Base-by-base conservation (phyloP, 257 asterid genomes). In the Lantana camara region DNA sequence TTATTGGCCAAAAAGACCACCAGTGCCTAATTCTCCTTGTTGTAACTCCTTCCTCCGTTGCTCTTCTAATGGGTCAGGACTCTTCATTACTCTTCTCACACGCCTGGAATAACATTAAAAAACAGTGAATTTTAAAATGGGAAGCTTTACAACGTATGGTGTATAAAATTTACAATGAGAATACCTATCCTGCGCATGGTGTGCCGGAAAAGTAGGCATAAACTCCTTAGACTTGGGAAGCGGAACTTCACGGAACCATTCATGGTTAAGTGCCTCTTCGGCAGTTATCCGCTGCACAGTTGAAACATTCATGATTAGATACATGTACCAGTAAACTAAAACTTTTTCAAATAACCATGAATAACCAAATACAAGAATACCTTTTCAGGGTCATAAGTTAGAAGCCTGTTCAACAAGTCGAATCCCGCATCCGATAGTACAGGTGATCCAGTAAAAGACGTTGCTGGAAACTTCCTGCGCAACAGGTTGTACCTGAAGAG, bases 181-280 rank as follows among this genome's bases (percentile, higher is more conserved):
- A 48, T 69, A 90, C 97, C 95, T 87, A 75, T 90, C 97, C 66
- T 87, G 96, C 2, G 84, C 90, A 77, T 83, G 84, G 71, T 83
- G 90, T 41, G 95, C 89, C 53, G 95, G 95, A 73, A 87, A 87
- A 49, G 96, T 90, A 55, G 96, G 96, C 95, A 85, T 85, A 67
- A 90, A 82, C 77, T 90, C 95, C 83, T 85, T 90, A 1, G 90
- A 80, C 70, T 87, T 87, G 10, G 97, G 92, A 42, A 80, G 91
- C 19, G 95, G 96, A 61, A 85, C 96, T 81, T 90, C 97, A 34
- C 63, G 72, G 74, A 90, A 90, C 97, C 97, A 90, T 47, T 78
- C 79, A 62, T 90, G 97, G 63, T 77, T 79, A n/a, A 90, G 90
- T 46, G 97, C 97, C 64, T 50, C 95, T 61, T 77, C 85, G 11